Percentiles rank a stretch among this genome's conserved stretches.
Evolutionary conservation across 192 early-diverging fungal genomes (phyloP).

Genomic region (Kickxella alabastrina): DNA sequence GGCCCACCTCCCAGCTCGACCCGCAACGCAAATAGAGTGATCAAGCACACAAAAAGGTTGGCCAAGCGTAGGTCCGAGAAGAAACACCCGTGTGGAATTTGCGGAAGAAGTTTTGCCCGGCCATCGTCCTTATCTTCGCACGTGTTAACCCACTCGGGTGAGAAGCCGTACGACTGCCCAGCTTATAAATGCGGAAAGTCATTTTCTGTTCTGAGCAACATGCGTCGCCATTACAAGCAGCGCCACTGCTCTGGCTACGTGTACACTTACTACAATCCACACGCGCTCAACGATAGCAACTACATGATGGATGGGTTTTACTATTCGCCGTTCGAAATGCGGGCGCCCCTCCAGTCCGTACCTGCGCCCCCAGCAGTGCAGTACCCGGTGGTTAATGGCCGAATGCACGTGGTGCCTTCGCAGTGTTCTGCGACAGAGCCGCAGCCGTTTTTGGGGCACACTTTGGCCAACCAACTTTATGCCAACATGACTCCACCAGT

Average conservation of each 20-base stretch:
- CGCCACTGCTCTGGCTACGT: conserved; percentile 3
- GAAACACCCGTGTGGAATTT: conserved; percentile 57
- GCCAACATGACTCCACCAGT: too few relatives aligned
- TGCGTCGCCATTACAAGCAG: conserved; percentile 61
- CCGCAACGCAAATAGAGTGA: background rate
- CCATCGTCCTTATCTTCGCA: conserved; percentile 68
- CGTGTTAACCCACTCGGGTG: conserved; percentile 71
- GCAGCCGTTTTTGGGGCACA: too few relatives aligned
- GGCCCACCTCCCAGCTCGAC: too few relatives aligned
- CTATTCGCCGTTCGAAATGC: background rate
- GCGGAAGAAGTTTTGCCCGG: conserved; percentile 63
- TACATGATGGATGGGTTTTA: background rate
- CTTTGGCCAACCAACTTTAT: too few relatives aligned
- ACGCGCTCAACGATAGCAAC: conserved; percentile 4
- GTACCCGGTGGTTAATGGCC: background rate
- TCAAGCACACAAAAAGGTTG: conserved; percentile 22
- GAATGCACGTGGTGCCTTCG: background rate
- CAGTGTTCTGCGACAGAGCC: too few relatives aligned
- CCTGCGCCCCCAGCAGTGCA: too few relatives aligned
- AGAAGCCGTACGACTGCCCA: conserved; percentile 66
- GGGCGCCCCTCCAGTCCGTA: background rate
- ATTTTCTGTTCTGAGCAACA: conserved; percentile 72
- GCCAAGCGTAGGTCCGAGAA: background rate
- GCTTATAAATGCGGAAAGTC: conserved; percentile 57
- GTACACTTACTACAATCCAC: background rate